Conservation (phyloP, 2,329 filamentous ascomycete species). For the Pseudogymnoascus sp. region DNA sequence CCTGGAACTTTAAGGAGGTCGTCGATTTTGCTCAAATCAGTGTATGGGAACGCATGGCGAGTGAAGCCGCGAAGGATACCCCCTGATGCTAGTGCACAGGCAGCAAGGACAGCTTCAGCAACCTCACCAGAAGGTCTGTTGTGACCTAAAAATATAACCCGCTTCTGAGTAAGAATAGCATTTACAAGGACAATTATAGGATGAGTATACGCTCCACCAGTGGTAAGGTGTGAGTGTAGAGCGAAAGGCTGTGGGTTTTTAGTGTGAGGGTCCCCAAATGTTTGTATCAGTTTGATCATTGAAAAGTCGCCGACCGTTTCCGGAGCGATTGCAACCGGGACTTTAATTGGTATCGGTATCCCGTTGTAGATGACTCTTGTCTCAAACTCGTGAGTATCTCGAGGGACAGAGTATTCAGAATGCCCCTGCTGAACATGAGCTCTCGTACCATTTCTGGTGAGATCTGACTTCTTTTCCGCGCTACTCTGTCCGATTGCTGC, state of each 20-base stretch:
- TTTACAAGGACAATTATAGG: slow-evolving; percentile 93
- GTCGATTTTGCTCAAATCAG: slow-evolving; percentile 94
- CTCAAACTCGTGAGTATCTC: slow-evolving; percentile 97
- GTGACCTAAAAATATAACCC: slow-evolving; percentile 90
- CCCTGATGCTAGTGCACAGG: slow-evolving; percentile 86
- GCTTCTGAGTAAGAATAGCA: slow-evolving; percentile 89
- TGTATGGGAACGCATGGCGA: slow-evolving; percentile 93
- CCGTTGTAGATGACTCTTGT: slow-evolving; percentile 92
- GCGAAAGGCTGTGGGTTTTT: slow-evolving; percentile 76
- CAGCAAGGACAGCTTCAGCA: slow-evolving; percentile 94
- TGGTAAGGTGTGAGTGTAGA: slow-evolving; percentile 85
- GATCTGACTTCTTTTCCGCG: slow-evolving; percentile 30
- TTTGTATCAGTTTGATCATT: slow-evolving; percentile 92
- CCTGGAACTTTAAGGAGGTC: slow-evolving; percentile 92
- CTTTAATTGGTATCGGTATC: slow-evolving; percentile 92
- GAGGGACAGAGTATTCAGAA: slow-evolving; percentile 64
- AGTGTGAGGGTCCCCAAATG: slow-evolving; percentile 76
- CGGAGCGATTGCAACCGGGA: slow-evolving; percentile 84
- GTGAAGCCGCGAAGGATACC: slow-evolving; percentile 91
- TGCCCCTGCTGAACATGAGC: slow-evolving; percentile 45
- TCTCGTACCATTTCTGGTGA: slow-evolving; percentile 51
- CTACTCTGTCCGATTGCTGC: slow-evolving; percentile 39
- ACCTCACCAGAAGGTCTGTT: slow-evolving; percentile 93
- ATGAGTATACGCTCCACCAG: slow-evolving; percentile 80
- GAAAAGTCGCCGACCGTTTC: slow-evolving; percentile 98